These are phyloP conservation scores for Prunus davidiana DNA, from an alignment of 306 rosid genomes.

Conservation along the genomic window DNA sequence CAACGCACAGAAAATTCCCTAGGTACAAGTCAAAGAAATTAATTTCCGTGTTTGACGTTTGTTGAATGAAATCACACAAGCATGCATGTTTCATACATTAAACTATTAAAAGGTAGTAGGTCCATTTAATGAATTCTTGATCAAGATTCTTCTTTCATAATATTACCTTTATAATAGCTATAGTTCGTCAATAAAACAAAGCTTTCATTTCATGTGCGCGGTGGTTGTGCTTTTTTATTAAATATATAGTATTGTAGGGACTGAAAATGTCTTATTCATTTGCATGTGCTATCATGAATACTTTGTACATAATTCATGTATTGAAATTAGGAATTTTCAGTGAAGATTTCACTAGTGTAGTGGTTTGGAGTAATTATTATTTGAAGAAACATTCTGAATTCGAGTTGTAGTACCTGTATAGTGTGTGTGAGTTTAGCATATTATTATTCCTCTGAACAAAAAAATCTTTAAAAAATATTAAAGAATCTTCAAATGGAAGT, in stretches of 20 bases:
- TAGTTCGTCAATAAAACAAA: background rate
- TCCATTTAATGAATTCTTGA: background rate
- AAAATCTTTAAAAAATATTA: too few species aligned
- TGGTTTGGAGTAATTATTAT: too few species aligned
- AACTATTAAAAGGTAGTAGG: background rate
- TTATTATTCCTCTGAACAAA: accelerated
- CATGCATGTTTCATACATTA: background rate
- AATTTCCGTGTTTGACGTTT: too few species aligned
- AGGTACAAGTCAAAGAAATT: too few species aligned
- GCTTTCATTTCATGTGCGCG: background rate
- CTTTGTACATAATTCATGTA: too few species aligned
- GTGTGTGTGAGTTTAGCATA: too few species aligned
- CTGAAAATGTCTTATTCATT: background rate
- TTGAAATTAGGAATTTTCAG: too few species aligned
- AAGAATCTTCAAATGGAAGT: too few species aligned
- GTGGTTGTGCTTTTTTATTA: background rate
- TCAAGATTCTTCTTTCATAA: background rate
- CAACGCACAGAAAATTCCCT: too few species aligned
- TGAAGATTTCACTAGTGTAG: too few species aligned
- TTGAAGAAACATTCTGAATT: accelerated
- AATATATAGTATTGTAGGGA: background rate
- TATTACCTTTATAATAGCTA: background rate
- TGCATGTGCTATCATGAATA: too few species aligned
- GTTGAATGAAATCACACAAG: background rate
- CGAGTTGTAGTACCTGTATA: accelerated